Evolutionary conservation across 768 basidiomycete species (phyloP), one percentile per base, ranked within the genome.

Genomic region (Amanita muscaria): DNA sequence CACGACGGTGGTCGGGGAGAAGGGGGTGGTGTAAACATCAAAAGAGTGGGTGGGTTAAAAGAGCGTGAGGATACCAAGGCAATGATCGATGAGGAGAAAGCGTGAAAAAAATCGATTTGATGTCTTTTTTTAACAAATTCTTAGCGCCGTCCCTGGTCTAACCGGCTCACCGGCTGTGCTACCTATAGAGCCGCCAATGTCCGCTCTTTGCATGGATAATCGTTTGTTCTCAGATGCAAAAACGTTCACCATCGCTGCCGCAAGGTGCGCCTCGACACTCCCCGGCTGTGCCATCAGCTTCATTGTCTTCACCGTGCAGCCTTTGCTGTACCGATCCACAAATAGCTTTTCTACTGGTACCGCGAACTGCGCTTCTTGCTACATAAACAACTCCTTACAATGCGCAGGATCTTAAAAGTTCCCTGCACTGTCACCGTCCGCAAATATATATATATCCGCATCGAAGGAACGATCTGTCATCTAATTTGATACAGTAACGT

Each of bases 21-120:
- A 4, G 69, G 63, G 36, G 60, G 62, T 22, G 60, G 62, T 30
- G 61, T 61, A 48, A 61, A 60, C 59, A 61, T 60, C 36, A 49
- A 41, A 37, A 41, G 39, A 47, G 41, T 14, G 29, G 29, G 29
- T 14, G 14, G 29, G 27, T 29, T 6, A 29, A 29, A 29, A 12
- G 27, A 29, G 27, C 12, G 27, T 6, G 12, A 29, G 27, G 27
- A 12, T 6, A 29, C 6, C 12, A 6, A 29, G 12, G 12, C 7
- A 29, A 12, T 12, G 27, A 29, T 12, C 7, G 27, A 12, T 29
- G 27, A 12, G 27, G 27, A 12, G 27, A 6, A 12, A 29, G 27
- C 12, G 27, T 29, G n/a, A n/a, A n/a, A n/a, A n/a, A 6, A 29
- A 29, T 29, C 12, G 7, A 29, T 6, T 29, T 12, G 7, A 6